phyloP scores from a whole-genome alignment of 805 yeast species.

The Myxozyma melibiosi region DNA sequence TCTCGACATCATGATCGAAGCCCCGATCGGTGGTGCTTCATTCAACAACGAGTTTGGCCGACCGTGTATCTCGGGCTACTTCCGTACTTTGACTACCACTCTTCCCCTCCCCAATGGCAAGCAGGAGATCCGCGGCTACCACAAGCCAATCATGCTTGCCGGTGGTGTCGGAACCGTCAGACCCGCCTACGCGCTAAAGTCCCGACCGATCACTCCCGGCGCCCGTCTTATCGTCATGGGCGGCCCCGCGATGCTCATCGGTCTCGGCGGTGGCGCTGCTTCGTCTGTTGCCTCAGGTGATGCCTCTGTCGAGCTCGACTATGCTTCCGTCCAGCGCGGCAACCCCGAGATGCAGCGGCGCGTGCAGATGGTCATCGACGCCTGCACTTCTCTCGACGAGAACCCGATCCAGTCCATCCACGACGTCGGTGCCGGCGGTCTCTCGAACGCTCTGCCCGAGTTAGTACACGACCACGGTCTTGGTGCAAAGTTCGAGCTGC shows the following conservation, averaged over 20 bases:
- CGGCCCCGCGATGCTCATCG: constrained; percentile 97
- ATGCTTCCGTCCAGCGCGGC: constrained; percentile 98
- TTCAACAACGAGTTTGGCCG: constrained; percentile 98
- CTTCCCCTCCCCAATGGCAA: constrained; percentile 64
- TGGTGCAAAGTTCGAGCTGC: constrained; percentile 90
- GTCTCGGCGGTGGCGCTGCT: constrained; percentile 99
- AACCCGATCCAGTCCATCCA: constrained; percentile 93
- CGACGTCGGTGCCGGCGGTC: constrained; percentile 99
- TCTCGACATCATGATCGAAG: constrained; percentile 92
- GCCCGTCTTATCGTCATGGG: constrained; percentile 90
- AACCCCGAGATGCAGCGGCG: constrained; percentile 99
- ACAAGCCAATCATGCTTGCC: constrained; percentile 98
- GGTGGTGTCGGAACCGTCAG: constrained; percentile 98
- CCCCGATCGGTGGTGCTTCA: constrained; percentile 97
- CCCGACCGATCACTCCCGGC: constrained; percentile 86
- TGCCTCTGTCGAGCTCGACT: constrained; percentile 93
- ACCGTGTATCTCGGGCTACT: constrained; percentile 95
- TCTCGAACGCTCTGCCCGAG: constrained; percentile 96
- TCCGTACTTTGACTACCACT: constrained; percentile 87
- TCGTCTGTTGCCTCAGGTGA: constrained; percentile 96
- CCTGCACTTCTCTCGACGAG: constrained; percentile 73
- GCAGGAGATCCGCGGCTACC: constrained; percentile 88
- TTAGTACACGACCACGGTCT: constrained; percentile 94
- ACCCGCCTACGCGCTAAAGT: constrained; percentile 88
- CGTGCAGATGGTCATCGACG: constrained; percentile 96